Base-by-base conservation (phyloP, 1,139 yeast genomes). In the Scheffersomyces segobiensis region DNA sequence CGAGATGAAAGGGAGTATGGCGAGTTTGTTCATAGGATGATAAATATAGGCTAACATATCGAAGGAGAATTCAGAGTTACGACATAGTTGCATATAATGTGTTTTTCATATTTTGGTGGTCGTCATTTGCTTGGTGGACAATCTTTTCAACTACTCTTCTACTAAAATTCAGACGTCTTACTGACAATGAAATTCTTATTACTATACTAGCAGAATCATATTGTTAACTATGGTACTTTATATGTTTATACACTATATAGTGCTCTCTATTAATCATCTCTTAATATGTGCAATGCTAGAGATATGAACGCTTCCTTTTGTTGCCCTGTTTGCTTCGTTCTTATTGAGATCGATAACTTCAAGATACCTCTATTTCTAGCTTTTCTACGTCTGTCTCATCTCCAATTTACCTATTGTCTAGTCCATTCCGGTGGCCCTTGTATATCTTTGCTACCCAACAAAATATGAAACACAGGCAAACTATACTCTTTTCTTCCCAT, bases 381-480 rank as follows among this genome's bases (percentile, higher is more conserved):
- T 24, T 7, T 24, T 22, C 24, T 22, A 22, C 8, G 32, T 32
- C 42, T 32, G 12, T 32, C 42, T 32, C 42, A 12, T 32, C 42
- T 39, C 22, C 5, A 20, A 54, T 32, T 51, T 49, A 50, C 32
- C 32, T 21, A 54, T 42, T 67, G 68, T 17, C 49, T 52, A 17
- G 69, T 63, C 72, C 72, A 68, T 12, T 60, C 42, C 12, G 42
- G 42, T 10, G 42, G 42, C 3, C 42, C 42, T 32, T 32, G 42
- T 10, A 32, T 32, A 32, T 32, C 60, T 10, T 60, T 60, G 46
- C 52, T 52, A 18, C 63, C 56, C n/a, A 71, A 53, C 5, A 67
- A 53, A 18, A 64, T 57, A 53, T 62, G 65, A 64, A 72, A 60
- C 32, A 67, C 63, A 5, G 75, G 76, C 20, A 71, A 56, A 20